Evolutionary conservation across 371 early-diverging fungal species (phyloP), one percentile per base, ranked within the genome.

Genomic region (Thermomucor indicae-seudaticae): DNA sequence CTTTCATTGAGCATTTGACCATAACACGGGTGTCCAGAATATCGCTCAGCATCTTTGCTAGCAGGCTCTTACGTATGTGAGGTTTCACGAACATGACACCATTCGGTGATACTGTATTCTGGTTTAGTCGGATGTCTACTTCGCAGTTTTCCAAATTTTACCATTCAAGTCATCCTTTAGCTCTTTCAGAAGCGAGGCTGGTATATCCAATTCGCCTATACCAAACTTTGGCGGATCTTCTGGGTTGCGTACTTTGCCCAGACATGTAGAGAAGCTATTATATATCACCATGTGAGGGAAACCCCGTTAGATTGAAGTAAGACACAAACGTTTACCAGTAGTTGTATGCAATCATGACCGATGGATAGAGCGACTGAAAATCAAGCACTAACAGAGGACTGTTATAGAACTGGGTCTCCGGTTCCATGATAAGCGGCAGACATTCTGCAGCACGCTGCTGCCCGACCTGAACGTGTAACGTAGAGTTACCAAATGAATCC

Each of bases 261-360:
- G 63, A 51, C 92, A 91, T 1, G 93, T 93, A 3, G 92, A 91
- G 53, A 77, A 93, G 60, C 89, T 83, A 55, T 5, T 19, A 20
- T 7, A 44, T 17, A 10, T 34, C n/a, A 22, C 2, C 12, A 41
- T 24, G 38, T 16, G 43, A 28, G 7, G 32, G 14, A 32, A 32
- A 32, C 32, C 7, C 32, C 32, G 14, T 32, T n/a, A n/a, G n/a
- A n/a, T n/a, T n/a, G n/a, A n/a, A n/a, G 32, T 14, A 40, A 16
- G 2, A 29, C 6, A 19, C 23, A 22, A n/a, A 41, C 16, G 38
- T 17, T 44, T 72, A 85, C 85, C 93, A 95, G 40, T 88, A 90
- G 53, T 96, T 96, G 64, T 93, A 93, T 0, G 93, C 95, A 60
- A 94, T 93, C 88, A 96, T 92, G 12, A 96, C 75, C 27, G 91